These are phyloP conservation scores for Apiotrichum siamense DNA, from an alignment of 1,284 basidiomycete genomes.

Conservation along the genomic window DNA sequence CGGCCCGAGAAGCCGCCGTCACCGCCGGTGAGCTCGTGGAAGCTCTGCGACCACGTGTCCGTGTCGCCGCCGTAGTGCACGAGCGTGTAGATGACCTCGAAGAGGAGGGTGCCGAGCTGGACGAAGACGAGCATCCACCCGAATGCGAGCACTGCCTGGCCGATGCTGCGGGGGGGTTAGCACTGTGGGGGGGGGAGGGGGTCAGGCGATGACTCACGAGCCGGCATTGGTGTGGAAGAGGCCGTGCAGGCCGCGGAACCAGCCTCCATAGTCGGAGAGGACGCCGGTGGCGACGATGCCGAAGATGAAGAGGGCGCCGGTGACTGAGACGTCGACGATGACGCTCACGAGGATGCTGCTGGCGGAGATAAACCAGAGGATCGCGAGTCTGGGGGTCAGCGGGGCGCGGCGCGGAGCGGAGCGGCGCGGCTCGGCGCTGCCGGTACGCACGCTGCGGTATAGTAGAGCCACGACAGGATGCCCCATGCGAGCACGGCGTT, in stretches of 20 bases:
- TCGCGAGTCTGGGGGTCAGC: constrained; percentile 1
- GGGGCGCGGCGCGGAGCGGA: not conserved
- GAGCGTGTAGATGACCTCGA: constrained; percentile 31
- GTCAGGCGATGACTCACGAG: constrained; percentile 11
- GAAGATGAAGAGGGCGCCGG: constrained; percentile 11
- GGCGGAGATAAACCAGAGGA: constrained; percentile 9
- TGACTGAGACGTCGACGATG: constrained; percentile 7
- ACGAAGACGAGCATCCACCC: constrained; percentile 40
- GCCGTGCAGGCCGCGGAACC: not conserved
- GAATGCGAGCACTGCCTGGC: constrained; percentile 29
- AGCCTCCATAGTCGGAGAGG: constrained; percentile 3
- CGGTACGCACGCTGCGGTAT: constrained; percentile 25
- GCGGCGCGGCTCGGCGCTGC: too few relatives aligned
- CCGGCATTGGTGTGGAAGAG: not conserved
- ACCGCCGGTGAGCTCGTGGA: constrained; percentile 24
- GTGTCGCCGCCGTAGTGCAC: constrained; percentile 20
- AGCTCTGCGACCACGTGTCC: constrained; percentile 28
- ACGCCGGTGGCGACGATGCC: constrained; percentile 8
- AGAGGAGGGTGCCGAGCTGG: constrained; percentile 33
- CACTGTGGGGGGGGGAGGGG: not conserved
- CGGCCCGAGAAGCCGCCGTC: not conserved
- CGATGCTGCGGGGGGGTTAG: constrained; percentile 18
- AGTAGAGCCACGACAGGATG: constrained; percentile 26
- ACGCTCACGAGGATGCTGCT: not conserved
- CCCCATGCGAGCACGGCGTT: constrained; percentile 34